Percentiles rank a stretch among this genome's conserved stretches.
phyloP scores from a whole-genome alignment of 768 basidiomycete genomes.

The Grammothele lineata region DNA sequence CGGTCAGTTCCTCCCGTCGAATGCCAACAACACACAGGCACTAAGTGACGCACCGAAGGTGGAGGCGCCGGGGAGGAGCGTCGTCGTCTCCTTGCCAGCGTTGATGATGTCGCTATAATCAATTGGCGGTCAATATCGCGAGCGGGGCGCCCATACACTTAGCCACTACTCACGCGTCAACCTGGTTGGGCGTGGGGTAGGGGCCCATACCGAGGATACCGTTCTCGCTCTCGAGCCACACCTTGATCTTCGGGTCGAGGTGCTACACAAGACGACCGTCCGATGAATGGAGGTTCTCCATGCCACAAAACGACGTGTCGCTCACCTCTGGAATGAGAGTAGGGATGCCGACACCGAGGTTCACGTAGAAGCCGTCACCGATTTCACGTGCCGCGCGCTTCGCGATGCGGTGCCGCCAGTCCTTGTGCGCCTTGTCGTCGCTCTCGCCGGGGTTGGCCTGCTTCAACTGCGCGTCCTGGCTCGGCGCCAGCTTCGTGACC shows the following conservation, averaged over 20 bases:
- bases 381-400: slow-evolving; percentile 84
- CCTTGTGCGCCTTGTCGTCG: slow-evolving; percentile 22
- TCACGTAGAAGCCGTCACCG: slow-evolving; percentile 81
- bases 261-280: slow-evolving; percentile 36
- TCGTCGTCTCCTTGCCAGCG: slow-evolving; percentile 90
- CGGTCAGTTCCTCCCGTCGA: slow-evolving; percentile 2
- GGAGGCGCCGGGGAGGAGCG: slow-evolving; percentile 84
- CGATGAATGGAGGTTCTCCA: not conserved
- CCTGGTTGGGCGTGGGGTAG: slow-evolving; percentile 71
- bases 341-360: slow-evolving; percentile 85
- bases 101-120: slow-evolving; percentile 75
- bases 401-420: slow-evolving; percentile 59
- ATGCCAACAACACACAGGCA: not conserved
- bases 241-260: slow-evolving; percentile 63
- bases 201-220: slow-evolving; percentile 86
- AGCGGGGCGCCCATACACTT: too few species aligned
- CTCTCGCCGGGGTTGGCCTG: slow-evolving; percentile 7
- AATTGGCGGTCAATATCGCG: too few species aligned
- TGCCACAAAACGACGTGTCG: not conserved
- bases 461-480: slow-evolving; percentile 15
- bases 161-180: slow-evolving; percentile 66
- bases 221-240: slow-evolving; percentile 88
- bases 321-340: slow-evolving; percentile 66
- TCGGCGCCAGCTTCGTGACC: slow-evolving; percentile 55
- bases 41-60: slow-evolving; percentile 59